A percentile compares a stretch with the other conserved stretches of the same genome.
These are phyloP conservation scores for Talaromyces sp. DNA, from an alignment of 2,329 filamentous ascomycete genomes.

Conservation along the genomic window DNA sequence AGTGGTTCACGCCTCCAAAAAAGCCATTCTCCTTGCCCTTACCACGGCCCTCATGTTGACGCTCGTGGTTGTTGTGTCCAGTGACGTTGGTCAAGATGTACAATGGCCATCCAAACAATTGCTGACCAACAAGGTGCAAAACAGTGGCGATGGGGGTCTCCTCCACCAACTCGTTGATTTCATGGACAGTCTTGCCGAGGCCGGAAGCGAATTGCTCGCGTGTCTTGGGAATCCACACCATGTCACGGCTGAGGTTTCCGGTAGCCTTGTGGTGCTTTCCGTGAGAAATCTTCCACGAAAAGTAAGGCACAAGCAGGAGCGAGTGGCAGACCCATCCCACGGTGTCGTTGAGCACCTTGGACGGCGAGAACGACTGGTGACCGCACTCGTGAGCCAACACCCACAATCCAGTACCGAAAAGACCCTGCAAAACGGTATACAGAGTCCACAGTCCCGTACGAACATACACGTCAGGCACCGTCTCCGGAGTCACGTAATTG, in stretches of 20 bases:
- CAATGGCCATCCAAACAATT: conserved; percentile 87
- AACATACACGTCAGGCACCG: conserved; percentile 64
- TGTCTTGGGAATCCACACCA: conserved; percentile 97
- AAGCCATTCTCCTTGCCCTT: conserved; percentile 85
- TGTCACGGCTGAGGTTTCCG: conserved; percentile 93
- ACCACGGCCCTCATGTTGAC: conserved; percentile 87
- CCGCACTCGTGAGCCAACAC: conserved; percentile 97
- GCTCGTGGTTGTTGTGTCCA: conserved; percentile 90
- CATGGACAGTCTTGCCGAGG: conserved; percentile 69
- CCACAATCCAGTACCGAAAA: conserved; percentile 93
- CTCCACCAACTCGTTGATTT: conserved; percentile 84
- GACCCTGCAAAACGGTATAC: conserved; percentile 79
- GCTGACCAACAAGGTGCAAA: conserved; percentile 70
- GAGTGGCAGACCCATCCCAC: conserved; percentile 93
- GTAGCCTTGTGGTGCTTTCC: conserved; percentile 99
- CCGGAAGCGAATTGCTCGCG: conserved; percentile 74
- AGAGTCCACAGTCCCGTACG: conserved; percentile 63
- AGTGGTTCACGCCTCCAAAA: conserved; percentile 86
- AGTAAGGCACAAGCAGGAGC: conserved; percentile 86
- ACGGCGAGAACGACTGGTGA: conserved; percentile 94
- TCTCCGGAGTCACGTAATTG: conserved; percentile 82
- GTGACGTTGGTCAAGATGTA: conserved; percentile 92
- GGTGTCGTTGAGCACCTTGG: conserved; percentile 82
- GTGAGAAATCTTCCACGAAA: conserved; percentile 99
- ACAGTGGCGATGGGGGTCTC: conserved; percentile 87